Base-by-base conservation (phyloP, 805 yeast species). In the Blastobotrys americana region DNA sequence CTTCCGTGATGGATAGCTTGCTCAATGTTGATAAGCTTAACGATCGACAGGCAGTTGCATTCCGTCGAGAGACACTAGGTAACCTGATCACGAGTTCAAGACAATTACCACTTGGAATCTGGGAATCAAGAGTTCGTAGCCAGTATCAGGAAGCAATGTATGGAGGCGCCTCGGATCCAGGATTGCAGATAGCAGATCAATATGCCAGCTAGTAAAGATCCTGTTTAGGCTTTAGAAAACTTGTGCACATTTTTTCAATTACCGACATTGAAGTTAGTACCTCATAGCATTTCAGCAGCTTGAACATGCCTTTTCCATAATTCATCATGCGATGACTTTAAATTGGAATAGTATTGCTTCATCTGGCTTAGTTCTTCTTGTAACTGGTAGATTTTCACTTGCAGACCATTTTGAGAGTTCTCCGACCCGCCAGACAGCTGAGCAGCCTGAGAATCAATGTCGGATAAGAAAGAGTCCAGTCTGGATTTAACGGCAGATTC, bases 1-100 rank as follows among this genome's bases (percentile, higher is more conserved):
- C 67, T 1, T 36, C 41, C 4, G 50, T 58, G 9, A 50, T 65
- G 58, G 57, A 56, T 27, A 45, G 44, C 18, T 40, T 65, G 34
- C 47, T 65, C 9, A 57, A 57, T 37, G 59, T 46, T 20, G 43
- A 42, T 16, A 42, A 42, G 16, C 48, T 53, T 6, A 39, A 47
- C 9, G 54, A 54, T 9, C 38, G 39, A 9, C 54, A 48, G 16
- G 37, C 45, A 2, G 19, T 51, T 21, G 37, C 45, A 2, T 42
- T 34, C 22, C 45, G 52, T 17, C 37, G 54, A 9, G 48, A 46
- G 21, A 50, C 45, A 13, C 20, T 54, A 21, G 54, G 45, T 9
- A 44, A 39, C 27, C 46, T 54, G 31, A 41, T 50, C 15, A 19
- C 34, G 25, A 39, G 37, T 22, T 5, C 16, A 3, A 43, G 46